Evolutionary conservation across 805 yeast genomes (phyloP).

Genomic region (Myxozyma mucilagina): DNA sequence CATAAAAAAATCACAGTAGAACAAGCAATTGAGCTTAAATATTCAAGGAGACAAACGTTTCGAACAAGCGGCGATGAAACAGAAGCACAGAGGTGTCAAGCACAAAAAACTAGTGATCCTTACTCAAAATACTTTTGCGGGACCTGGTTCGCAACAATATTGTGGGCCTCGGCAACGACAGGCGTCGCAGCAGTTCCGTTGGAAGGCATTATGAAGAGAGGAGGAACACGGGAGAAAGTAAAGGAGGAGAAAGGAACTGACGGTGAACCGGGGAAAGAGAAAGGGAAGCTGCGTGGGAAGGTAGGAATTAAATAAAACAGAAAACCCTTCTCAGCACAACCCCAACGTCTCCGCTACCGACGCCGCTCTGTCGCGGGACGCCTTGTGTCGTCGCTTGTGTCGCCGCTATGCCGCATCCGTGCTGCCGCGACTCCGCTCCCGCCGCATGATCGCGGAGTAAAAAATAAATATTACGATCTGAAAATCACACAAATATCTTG

Average conservation of each 20-base stretch:
- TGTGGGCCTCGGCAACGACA: constrained; percentile 36
- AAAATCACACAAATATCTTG: too few species aligned
- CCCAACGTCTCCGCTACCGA: background rate
- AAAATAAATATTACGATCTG: too few species aligned
- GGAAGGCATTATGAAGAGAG: constrained; percentile 6
- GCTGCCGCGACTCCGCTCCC: too few species aligned
- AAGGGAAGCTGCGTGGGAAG: background rate
- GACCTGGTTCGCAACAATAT: constrained; percentile 32
- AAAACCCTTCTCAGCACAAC: background rate
- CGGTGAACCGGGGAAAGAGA: background rate
- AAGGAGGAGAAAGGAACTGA: background rate
- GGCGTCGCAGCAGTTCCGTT: constrained; percentile 14
- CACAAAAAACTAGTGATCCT: background rate
- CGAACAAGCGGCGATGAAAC: too few species aligned
- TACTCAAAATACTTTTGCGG: constrained; percentile 37
- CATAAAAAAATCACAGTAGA: background rate
- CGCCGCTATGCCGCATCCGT: too few species aligned
- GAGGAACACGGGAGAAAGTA: background rate
- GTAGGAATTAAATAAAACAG: background rate
- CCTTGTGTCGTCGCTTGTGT: too few species aligned
- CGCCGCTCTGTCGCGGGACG: too few species aligned
- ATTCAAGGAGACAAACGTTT: too few species aligned
- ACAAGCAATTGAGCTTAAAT: background rate
- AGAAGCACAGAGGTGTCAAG: too few species aligned
- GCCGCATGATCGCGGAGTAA: too few species aligned